A percentile compares a stretch with the other conserved stretches of the same genome.
phyloP scores from a whole-genome alignment of 2,329 filamentous ascomycete species.

The Corinectria fuckeliana region DNA sequence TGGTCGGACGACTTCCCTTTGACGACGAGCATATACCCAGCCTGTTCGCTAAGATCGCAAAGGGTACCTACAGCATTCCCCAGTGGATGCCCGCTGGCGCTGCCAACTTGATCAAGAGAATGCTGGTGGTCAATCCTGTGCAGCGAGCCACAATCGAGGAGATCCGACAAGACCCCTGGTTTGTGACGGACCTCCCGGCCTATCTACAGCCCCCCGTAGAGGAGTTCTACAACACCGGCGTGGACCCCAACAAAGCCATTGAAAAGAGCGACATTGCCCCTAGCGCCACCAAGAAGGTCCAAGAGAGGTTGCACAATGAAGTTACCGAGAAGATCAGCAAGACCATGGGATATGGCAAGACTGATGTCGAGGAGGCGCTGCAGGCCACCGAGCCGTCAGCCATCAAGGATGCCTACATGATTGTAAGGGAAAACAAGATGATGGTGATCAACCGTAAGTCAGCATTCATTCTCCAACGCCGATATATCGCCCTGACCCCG shows the following conservation, averaged over 20 bases:
- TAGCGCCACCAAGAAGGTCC: slow-evolving; percentile 76
- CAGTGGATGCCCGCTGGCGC: slow-evolving; percentile 89
- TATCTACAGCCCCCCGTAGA: slow-evolving; percentile 89
- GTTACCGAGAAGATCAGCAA: slow-evolving; percentile 96
- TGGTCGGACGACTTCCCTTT: slow-evolving; percentile 87
- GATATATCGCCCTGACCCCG: slow-evolving; percentile 36
- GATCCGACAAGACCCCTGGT: slow-evolving; percentile 94
- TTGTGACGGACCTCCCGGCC: slow-evolving; percentile 81
- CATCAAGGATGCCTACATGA: slow-evolving; percentile 98
- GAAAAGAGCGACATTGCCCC: slow-evolving; percentile 82
- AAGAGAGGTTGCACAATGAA: slow-evolving; percentile 88
- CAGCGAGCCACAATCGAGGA: slow-evolving; percentile 93
- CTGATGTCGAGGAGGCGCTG: slow-evolving; percentile 93
- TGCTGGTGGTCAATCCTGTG: slow-evolving; percentile 94
- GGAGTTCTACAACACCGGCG: slow-evolving; percentile 92
- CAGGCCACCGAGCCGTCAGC: slow-evolving; percentile 92
- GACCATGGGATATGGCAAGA: slow-evolving; percentile 96
- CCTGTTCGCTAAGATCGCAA: slow-evolving; percentile 96
- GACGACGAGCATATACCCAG: slow-evolving; percentile 99
- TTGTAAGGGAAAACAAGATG: slow-evolving; percentile 95
- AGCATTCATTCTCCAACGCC: neutral
- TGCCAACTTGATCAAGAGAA: slow-evolving; percentile 81
- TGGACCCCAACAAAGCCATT: slow-evolving; percentile 91
- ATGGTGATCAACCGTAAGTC: slow-evolving; percentile 92
- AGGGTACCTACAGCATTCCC: slow-evolving; percentile 91